Conservation (phyloP, 106 monocot genomes). For the Dioscorea dumetorum region DNA sequence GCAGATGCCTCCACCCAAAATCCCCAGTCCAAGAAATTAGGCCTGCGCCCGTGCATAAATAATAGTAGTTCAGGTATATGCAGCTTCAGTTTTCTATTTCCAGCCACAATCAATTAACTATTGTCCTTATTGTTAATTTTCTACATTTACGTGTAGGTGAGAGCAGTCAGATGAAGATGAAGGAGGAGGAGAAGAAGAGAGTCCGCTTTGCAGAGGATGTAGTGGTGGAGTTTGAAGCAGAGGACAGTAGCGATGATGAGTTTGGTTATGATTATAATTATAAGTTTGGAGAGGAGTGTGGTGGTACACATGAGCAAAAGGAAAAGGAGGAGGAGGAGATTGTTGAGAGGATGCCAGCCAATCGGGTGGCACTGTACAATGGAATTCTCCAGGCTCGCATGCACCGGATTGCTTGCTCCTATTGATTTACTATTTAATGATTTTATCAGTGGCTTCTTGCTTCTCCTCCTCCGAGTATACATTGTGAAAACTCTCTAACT, state of each 20-base stretch:
- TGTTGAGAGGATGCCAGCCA: constrained; percentile 29
- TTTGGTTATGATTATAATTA: too few species aligned
- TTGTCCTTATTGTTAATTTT: too few species aligned
- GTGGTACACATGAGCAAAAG: not conserved
- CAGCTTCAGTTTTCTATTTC: too few species aligned
- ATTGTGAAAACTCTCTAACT: too few species aligned
- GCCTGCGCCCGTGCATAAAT: constrained; percentile 5
- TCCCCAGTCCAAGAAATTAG: not conserved
- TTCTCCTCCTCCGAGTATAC: too few species aligned
- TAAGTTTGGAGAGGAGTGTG: too few species aligned
- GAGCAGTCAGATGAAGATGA: not conserved
- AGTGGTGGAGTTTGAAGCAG: not conserved
- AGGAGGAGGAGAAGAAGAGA: not conserved
- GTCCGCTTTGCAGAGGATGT: not conserved
- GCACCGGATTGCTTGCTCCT: constrained; percentile 18
- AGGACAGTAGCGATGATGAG: not conserved
- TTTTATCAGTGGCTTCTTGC: too few species aligned
- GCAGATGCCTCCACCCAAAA: not conserved
- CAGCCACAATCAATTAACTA: too few species aligned
- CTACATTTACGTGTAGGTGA: too few species aligned
- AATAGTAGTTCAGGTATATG: not conserved
- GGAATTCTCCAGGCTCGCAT: constrained; percentile 33
- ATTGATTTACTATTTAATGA: not conserved
- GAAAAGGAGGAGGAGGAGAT: not conserved
- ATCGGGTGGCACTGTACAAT: constrained; percentile 35